Base-by-base conservation (phyloP, 192 early-diverging fungal species). In the Cetraspora pellucida region DNA sequence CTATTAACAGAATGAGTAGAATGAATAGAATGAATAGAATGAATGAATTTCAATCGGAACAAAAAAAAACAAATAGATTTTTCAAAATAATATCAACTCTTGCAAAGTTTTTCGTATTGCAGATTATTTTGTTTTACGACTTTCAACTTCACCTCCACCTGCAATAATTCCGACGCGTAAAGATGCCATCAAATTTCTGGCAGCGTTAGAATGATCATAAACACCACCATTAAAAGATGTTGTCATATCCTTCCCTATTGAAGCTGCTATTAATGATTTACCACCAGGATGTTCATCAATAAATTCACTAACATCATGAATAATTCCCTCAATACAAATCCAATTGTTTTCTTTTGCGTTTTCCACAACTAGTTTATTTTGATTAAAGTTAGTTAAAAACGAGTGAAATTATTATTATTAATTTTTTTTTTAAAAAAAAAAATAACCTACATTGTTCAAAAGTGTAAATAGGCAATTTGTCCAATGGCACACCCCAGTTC, bases 161-260 rank as follows among this genome's bases (percentile, higher is more conserved):
- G 81, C 78, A 25, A 89, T 77, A 64, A 90, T 87, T 68, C 89
- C 92, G 47, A 93, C 87, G 77, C 92, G 91, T 88, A 93, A 88
- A 75, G 85, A 86, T 9, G 90, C 87, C 85, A 95, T 86, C 55
- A 98, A 85, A 87, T 97, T 95, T 70, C 96, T 89, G 13, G 96
- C 96, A 54, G 93, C 95, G 71, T 96, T 97, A 80, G 92, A 89
- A 83, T 98, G 97, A 81, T 93, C 86, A 86, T 98, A 98, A 71
- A 97, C 89, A 74, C 92, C 95, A 54, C 97, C 97, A 79, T 97
- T 97, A 89, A 97, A 96, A 10, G 93, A 86, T 14, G 86, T 85
- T n/a, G 96, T 95, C 87, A 94, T 92, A 78, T 98, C 95, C 80
- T 93, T 92, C 80, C 97, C 97, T 57, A 97, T 83, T 44, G 82